phyloP scores from a whole-genome alignment of 2,329 filamentous ascomycete genomes.

The Trichoderma breve region DNA sequence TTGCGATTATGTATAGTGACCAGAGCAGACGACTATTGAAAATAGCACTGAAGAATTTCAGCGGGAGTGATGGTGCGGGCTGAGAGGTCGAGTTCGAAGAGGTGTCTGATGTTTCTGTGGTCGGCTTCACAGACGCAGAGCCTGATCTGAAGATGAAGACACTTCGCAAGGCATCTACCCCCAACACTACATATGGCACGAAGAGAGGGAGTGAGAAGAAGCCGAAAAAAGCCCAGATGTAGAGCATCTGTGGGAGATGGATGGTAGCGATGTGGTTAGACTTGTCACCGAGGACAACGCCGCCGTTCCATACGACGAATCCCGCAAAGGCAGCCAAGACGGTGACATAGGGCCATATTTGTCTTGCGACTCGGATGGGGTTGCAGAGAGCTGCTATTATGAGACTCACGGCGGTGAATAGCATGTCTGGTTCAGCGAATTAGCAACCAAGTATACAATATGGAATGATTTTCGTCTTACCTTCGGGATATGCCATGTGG shows the following conservation, averaged over 20 bases:
- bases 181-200: constrained; percentile 48
- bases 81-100: not conserved
- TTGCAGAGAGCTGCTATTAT: constrained; percentile 55
- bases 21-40: constrained; percentile 39
- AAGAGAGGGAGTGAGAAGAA: constrained; percentile 88
- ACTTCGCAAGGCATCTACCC: constrained; percentile 19
- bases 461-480: constrained; percentile 36
- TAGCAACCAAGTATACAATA: not conserved
- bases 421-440: constrained; percentile 45
- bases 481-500: constrained; percentile 47
- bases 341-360: constrained; percentile 58
- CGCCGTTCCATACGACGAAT: constrained; percentile 84
- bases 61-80: constrained; percentile 17
- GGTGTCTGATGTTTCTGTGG: not conserved
- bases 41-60: constrained; percentile 20
- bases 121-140: not conserved
- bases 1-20: constrained; percentile 35
- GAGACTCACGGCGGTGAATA: constrained; percentile 62
- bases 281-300: constrained; percentile 95
- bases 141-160: not conserved
- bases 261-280: constrained; percentile 88
- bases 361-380: constrained; percentile 43
- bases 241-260: constrained; percentile 89
- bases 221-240: constrained; percentile 84
- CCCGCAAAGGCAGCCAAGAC: constrained; percentile 65